Evolutionary conservation across 192 early-diverging fungal genomes (phyloP).

Genomic region (Backusella tuberculispora): DNA sequence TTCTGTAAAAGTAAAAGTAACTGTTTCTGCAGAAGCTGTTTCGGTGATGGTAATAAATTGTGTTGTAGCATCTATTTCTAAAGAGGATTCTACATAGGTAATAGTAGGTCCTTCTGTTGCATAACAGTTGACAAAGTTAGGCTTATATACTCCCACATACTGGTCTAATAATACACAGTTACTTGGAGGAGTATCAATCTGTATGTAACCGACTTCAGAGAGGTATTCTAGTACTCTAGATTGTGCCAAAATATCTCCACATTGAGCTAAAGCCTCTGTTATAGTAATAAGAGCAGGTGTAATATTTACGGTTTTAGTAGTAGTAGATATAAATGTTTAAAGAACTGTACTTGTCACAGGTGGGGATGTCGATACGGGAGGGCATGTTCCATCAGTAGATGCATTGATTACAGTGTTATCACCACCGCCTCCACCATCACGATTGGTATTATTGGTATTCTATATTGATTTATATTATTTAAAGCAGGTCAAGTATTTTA

Average conservation of each 20-base stretch:
- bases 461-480: background rate
- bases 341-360: background rate
- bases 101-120: background rate
- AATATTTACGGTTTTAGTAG: background rate
- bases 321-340: background rate
- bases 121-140: background rate
- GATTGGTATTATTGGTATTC: background rate
- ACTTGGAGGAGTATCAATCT: background rate
- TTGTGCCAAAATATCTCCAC: background rate
- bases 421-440: background rate
- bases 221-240: background rate
- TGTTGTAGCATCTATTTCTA: background rate
- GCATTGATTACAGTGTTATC: background rate
- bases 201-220: background rate
- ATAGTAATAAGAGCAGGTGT: background rate
- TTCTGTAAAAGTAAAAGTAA: background rate
- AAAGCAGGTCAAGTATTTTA: background rate
- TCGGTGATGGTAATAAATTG: background rate
- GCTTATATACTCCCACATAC: background rate
- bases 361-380: background rate
- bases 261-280: background rate
- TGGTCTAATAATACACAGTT: background rate
- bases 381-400: background rate
- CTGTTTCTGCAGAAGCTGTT: background rate
- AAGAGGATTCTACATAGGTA: background rate